Evolutionary conservation across 306 rosid genomes (phyloP).

Genomic region (Cucurbita argyrosperma): DNA sequence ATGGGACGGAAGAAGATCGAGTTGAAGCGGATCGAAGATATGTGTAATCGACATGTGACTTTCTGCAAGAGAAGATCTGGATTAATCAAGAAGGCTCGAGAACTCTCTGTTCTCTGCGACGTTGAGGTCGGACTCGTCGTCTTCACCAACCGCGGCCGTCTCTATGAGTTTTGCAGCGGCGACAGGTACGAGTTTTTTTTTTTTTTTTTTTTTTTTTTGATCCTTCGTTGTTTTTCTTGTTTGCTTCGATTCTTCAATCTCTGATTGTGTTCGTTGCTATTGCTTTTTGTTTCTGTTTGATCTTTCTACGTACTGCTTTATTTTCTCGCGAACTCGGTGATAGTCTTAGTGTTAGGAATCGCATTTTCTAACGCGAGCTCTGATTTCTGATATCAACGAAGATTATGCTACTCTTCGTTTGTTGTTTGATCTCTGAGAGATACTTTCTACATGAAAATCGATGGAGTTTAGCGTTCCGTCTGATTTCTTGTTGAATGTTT

Average conservation of each 20-base stretch:
- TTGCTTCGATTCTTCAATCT: not conserved
- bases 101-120: conserved; percentile 1
- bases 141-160: conserved; percentile 1
- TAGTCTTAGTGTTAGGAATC: not conserved
- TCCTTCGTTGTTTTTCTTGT: not conserved
- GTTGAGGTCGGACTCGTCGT: not conserved
- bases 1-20: conserved; percentile 7
- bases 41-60: conserved; percentile 3
- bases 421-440: not conserved
- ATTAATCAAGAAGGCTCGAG: not conserved
- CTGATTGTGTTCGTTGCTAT: not conserved
- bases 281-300: not conserved
- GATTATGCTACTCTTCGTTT: not conserved
- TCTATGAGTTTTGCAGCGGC: conserved; percentile 1
- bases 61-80: conserved; percentile 10
- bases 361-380: not conserved
- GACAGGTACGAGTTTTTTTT: not conserved
- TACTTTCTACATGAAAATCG: not conserved
- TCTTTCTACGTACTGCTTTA: not conserved
- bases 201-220: not conserved
- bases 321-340: not conserved
- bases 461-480: not conserved
- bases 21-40: conserved; percentile 5
- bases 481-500: not conserved
- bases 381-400: not conserved